Evolutionary conservation across 495 filamentous ascomycete genomes (phyloP).

Genomic region (Lepraria neglecta): DNA sequence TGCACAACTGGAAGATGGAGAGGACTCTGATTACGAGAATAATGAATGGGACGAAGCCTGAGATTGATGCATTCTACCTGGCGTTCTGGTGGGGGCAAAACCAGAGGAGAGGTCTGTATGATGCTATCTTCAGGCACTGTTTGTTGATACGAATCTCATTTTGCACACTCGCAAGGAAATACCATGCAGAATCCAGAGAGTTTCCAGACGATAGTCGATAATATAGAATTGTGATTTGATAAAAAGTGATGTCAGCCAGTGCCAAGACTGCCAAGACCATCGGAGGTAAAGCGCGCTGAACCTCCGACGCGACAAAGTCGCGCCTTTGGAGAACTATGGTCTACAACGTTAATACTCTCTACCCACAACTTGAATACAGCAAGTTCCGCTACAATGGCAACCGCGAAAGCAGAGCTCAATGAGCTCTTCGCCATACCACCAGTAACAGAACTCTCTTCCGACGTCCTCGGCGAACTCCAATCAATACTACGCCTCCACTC

Average conservation of each 20-base stretch:
- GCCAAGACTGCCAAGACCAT: background rate
- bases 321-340: background rate
- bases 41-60: slow-evolving; percentile 1
- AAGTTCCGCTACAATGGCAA: slow-evolving; percentile 40
- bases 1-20: background rate
- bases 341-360: background rate
- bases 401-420: slow-evolving; percentile 54
- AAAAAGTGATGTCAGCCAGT: no score
- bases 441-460: slow-evolving; percentile 54
- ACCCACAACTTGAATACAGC: no score
- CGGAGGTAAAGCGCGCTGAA: background rate
- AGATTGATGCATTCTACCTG: background rate
- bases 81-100: background rate
- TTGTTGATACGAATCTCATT: background rate
- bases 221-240: no score
- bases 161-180: background rate
- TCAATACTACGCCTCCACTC: slow-evolving; percentile 78
- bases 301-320: slow-evolving; percentile 1
- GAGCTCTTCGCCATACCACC: slow-evolving; percentile 56
- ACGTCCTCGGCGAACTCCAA: slow-evolving; percentile 69
- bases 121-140: background rate
- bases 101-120: background rate
- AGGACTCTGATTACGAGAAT: slow-evolving; percentile 6
- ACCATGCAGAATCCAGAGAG: no score
- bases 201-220: no score